These are phyloP conservation scores for Sutorius eximius DNA, from an alignment of 1,284 basidiomycete genomes.

Conservation along the genomic window DNA sequence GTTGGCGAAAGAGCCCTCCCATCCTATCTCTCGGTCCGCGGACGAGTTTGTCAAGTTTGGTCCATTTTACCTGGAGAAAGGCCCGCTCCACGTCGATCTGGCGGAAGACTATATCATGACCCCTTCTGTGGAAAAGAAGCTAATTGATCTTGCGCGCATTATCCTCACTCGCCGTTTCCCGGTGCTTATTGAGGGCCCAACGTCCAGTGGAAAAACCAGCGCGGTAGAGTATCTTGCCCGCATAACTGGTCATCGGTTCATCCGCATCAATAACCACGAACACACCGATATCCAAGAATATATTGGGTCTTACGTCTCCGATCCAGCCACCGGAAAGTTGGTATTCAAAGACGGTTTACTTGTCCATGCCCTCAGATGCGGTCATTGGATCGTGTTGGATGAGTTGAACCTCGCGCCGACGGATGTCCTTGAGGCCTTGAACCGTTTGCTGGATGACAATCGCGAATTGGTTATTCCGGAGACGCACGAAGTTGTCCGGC, in stretches of 20 bases:
- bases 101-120: slow-evolving; percentile 90
- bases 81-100: slow-evolving; percentile 63
- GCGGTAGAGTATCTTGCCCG: slow-evolving; percentile 95
- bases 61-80: slow-evolving; percentile 87
- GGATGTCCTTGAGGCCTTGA: slow-evolving; percentile 96
- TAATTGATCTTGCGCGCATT: slow-evolving; percentile 90
- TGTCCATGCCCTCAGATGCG: slow-evolving; percentile 87
- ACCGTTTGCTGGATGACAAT: slow-evolving; percentile 96
- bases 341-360: slow-evolving; percentile 94
- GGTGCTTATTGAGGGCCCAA: slow-evolving; percentile 97
- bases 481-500: slow-evolving; percentile 91
- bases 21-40: slow-evolving; percentile 48
- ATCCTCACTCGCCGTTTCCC: slow-evolving; percentile 89
- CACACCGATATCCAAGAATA: slow-evolving; percentile 99
- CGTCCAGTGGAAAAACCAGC: slow-evolving; percentile 96
- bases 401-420: slow-evolving; percentile 98
- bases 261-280: slow-evolving; percentile 99
- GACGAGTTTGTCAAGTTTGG: slow-evolving; percentile 83
- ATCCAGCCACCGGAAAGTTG: slow-evolving; percentile 88
- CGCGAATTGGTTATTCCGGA: slow-evolving; percentile 96
- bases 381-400: slow-evolving; percentile 98
- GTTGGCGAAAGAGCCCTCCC: slow-evolving; percentile 64
- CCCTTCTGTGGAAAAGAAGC: slow-evolving; percentile 93
- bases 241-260: slow-evolving; percentile 92
- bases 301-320: slow-evolving; percentile 94